phyloP scores from a whole-genome alignment of 805 yeast species.

The Schwanniomyces pseudopolymorphus region DNA sequence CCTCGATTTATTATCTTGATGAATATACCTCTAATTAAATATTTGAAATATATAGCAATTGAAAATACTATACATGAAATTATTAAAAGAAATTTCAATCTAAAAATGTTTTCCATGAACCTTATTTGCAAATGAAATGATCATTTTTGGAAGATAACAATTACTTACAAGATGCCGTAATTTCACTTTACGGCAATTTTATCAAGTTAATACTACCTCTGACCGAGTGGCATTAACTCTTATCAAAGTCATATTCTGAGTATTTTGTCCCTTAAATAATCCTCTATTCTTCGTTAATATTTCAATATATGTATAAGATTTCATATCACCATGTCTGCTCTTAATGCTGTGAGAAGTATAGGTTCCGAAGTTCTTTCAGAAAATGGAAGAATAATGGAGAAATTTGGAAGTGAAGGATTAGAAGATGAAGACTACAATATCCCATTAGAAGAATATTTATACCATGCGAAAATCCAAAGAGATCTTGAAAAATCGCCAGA shows the following conservation, averaged over 20 bases:
- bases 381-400: conserved; percentile 4
- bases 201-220: background rate
- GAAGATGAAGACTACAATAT: conserved; percentile 1
- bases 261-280: too few relatives aligned
- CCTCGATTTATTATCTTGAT: too few relatives aligned
- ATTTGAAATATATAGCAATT: too few relatives aligned
- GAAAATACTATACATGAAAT: too few relatives aligned
- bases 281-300: too few relatives aligned
- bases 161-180: background rate
- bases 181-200: background rate
- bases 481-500: conserved; percentile 4
- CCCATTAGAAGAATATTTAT: conserved; percentile 6
- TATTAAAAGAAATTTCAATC: too few relatives aligned
- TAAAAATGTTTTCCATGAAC: too few relatives aligned
- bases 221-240: background rate
- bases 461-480: conserved; percentile 8
- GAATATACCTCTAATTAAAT: too few relatives aligned
- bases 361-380: conserved; percentile 4
- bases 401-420: conserved; percentile 2
- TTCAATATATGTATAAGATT: too few relatives aligned
- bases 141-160: background rate
- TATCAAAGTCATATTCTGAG: too few relatives aligned
- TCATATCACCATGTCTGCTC: conserved; percentile 4
- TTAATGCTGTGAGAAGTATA: conserved; percentile 7
- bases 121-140: too few relatives aligned